Conservation (phyloP, 495 filamentous ascomycete genomes). For the Penicillium tannophilum region DNA sequence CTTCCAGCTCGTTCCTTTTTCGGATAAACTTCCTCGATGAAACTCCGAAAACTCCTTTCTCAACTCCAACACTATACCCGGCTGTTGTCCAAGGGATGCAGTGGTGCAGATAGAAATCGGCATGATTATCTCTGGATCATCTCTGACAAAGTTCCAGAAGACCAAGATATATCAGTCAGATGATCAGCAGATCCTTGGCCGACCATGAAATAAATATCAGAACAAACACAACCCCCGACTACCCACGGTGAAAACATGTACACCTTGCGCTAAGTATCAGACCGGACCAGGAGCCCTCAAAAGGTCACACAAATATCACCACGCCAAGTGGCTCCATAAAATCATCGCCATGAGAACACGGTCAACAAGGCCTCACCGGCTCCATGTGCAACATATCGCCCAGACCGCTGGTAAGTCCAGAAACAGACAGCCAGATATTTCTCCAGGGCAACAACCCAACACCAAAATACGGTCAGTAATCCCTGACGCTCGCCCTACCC, state of each 20-base stretch:
- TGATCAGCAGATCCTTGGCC: neutral
- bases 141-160: neutral
- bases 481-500: neutral
- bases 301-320: constrained; percentile 10
- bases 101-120: neutral
- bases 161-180: neutral
- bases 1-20: too few species aligned
- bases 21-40: too few species aligned
- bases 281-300: neutral
- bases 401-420: constrained; percentile 16
- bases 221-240: neutral
- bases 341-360: neutral
- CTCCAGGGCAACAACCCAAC: constrained; percentile 6
- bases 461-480: constrained; percentile 6
- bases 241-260: neutral
- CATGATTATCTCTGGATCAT: neutral
- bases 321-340: constrained; percentile 9
- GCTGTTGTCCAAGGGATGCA: neutral
- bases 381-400: constrained; percentile 11
- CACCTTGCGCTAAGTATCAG: neutral
- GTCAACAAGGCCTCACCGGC: neutral
- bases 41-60: too few species aligned
- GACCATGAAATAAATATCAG: neutral
- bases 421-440: constrained; percentile 8
- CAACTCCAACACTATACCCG: neutral